These are phyloP conservation scores for Curvularia sp. DNA, from an alignment of 2,329 filamentous ascomycete genomes.

Conservation along the genomic window DNA sequence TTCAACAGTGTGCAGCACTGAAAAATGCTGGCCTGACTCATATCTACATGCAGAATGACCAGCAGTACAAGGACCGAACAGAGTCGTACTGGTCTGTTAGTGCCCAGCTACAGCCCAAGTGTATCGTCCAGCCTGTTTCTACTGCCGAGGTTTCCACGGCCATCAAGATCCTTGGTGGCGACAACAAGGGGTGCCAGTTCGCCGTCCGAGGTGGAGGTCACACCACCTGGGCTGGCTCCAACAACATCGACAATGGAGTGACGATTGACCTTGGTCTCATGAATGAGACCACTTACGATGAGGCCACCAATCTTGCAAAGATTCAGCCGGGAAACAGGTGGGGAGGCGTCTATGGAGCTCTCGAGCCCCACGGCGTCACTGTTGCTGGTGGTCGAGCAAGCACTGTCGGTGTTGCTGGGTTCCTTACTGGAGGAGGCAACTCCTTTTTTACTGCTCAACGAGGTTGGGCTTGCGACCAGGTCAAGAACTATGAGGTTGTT, in stretches of 20 bases:
- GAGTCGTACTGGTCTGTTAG: conserved; percentile 37
- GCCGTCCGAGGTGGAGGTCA: conserved; percentile 44
- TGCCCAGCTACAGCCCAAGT: conserved; percentile 37
- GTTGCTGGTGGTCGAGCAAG: conserved; percentile 37
- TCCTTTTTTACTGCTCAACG: conserved; percentile 33
- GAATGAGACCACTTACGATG: conserved; percentile 24
- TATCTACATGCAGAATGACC: conserved; percentile 23
- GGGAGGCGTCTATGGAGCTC: conserved; percentile 43
- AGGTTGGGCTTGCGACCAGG: conserved; percentile 38
- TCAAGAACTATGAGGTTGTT: conserved; percentile 46
- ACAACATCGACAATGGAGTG: conserved; percentile 39
- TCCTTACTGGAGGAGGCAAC: conserved; percentile 39
- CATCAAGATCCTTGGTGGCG: conserved; percentile 22
- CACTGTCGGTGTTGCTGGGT: conserved; percentile 39
- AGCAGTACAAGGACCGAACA: conserved; percentile 26
- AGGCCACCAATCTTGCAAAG: conserved; percentile 23
- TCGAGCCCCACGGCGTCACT: conserved; percentile 24
- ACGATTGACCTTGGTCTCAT: conserved; percentile 40
- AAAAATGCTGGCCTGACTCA: conserved; percentile 22
- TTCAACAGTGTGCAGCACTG: conserved; percentile 28
- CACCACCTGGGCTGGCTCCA: conserved; percentile 34
- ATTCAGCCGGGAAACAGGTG: conserved; percentile 42
- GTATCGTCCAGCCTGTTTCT: conserved; percentile 40
- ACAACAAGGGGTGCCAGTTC: conserved; percentile 17
- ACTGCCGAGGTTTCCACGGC: conserved; percentile 35